A percentile compares a stretch with the other conserved stretches of the same genome.
Evolutionary conservation across 2,329 filamentous ascomycete genomes (phyloP).

Genomic region (Incumbomyces delicatus): DNA sequence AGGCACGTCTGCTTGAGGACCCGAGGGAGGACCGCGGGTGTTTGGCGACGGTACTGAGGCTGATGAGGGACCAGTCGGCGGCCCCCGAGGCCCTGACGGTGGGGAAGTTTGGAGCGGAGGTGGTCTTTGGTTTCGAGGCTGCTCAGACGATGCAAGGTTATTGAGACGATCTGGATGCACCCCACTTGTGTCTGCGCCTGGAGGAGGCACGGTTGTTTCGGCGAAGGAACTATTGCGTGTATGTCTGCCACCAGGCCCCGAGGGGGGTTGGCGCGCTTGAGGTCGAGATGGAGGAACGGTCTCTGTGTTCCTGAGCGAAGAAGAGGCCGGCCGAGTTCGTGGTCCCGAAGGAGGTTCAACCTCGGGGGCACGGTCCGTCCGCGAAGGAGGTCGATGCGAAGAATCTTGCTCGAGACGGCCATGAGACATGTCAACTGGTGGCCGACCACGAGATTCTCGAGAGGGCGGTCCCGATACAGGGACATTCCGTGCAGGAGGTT

Average conservation of each 20-base stretch:
- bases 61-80: conserved; percentile 26
- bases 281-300: conserved; percentile 6
- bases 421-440: conserved; percentile 33
- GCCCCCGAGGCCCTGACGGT: conserved; percentile 33
- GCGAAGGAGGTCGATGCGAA: conserved; percentile 29
- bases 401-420: conserved; percentile 37
- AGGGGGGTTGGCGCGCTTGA: conserved; percentile 31
- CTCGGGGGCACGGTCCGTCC: conserved; percentile 30
- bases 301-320: conserved; percentile 15
- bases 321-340: conserved; percentile 26
- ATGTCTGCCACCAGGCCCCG: conserved; percentile 32
- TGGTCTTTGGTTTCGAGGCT: conserved; percentile 12
- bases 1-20: conserved; percentile 26
- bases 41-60: conserved; percentile 28
- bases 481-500: neutral
- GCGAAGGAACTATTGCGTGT: conserved; percentile 28
- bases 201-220: conserved; percentile 22
- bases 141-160: conserved; percentile 25
- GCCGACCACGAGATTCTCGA: conserved; percentile 12
- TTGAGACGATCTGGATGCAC: conserved; percentile 47
- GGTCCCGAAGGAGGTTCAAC: conserved; percentile 47
- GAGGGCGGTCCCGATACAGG: neutral
- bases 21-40: conserved; percentile 29
- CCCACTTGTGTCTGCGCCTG: conserved; percentile 33
- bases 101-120: conserved; percentile 17